Percentiles rank a stretch among this genome's conserved stretches.
phyloP scores from a whole-genome alignment of 805 yeast genomes.

The Wickerhamomyces silvicola region DNA sequence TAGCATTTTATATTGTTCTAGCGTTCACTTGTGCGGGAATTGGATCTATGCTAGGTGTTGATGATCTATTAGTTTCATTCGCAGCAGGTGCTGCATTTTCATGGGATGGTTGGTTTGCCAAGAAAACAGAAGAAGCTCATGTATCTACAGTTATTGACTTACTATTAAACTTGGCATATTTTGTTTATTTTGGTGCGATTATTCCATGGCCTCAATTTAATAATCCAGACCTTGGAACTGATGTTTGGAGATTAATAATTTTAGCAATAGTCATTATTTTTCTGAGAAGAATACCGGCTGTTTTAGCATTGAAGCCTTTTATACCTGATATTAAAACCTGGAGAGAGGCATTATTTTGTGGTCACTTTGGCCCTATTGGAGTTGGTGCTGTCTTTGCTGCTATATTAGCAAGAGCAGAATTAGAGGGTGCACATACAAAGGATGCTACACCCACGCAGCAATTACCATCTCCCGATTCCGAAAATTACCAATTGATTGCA shows the following conservation, averaged over 20 bases:
- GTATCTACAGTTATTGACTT: constrained; percentile 88
- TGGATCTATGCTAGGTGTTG: constrained; percentile 83
- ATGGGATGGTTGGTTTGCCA: constrained; percentile 89
- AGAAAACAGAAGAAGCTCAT: constrained; percentile 75
- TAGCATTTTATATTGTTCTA: constrained; percentile 76
- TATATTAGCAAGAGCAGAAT: constrained; percentile 65
- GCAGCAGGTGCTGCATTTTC: constrained; percentile 92
- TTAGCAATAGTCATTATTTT: constrained; percentile 69
- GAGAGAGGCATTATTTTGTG: constrained; percentile 92
- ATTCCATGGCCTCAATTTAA: constrained; percentile 85
- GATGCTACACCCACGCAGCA: constrained; percentile 51
- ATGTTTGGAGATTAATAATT: constrained; percentile 74
- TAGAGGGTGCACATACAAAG: constrained; percentile 45
- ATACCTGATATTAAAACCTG: constrained; percentile 86
- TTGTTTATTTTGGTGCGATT: constrained; percentile 85
- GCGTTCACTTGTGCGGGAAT: constrained; percentile 85
- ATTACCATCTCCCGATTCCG: constrained; percentile 39
- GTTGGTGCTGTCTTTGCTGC: constrained; percentile 89
- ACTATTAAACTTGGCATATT: constrained; percentile 75
- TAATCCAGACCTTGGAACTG: constrained; percentile 49
- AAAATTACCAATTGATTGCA: constrained; percentile 54
- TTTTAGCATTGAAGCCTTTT: constrained; percentile 63
- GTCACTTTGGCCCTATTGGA: constrained; percentile 95
- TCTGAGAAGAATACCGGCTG: constrained; percentile 78
- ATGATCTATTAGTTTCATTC: constrained; percentile 82